Evolutionary conservation across 2,329 filamentous ascomycete species (phyloP), one percentile per base, ranked within the genome.

Genomic region (Penicillium brevicompactum): DNA sequence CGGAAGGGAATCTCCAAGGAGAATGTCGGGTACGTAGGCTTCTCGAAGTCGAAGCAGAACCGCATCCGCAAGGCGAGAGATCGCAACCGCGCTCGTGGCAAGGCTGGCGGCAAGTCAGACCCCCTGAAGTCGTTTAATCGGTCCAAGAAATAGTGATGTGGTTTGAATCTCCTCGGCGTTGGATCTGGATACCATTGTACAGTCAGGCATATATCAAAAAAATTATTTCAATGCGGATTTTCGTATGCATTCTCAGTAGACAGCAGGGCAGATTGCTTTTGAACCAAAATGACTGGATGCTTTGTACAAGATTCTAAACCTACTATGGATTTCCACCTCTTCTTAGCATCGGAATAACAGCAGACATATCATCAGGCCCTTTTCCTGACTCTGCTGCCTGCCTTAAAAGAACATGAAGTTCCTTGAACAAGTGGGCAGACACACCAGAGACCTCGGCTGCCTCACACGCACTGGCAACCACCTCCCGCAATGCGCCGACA

Each of bases 101-200:
- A 76, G 63, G 76, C 76, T 32, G 62, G 65, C 27, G 81, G 86
- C 67, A 93, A 88, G 74, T 78, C 84, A 49, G 91, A 97, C 78
- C 92, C 93, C 6, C 78, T 97, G 69, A 95, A 93, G 80, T 92
- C 89, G 8, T 94, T 97, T 74, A 96, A 91, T 73, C 84, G 82
- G 64, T 69, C 69, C 5, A 62, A 67, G 47, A 74, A 72, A 58
- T 72, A 64, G 64, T 58, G 51, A 46, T 42, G 51, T 49, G 51
- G 50, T 54, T 46, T 43, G 54, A 56, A 48, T 42, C 24, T 22
- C 42, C 34, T 37, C 45, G 51, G 51, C 45, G 51, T 53, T 53
- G 42, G 47, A 24, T 53, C 51, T 40, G 51, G 47, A 55, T 55
- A 55, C 52, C 52, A 55, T 55, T 55, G 52, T 51, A 51, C 43